Evolutionary conservation across 1,139 yeast species (phyloP).

Genomic region (Candida tunisiensis): DNA sequence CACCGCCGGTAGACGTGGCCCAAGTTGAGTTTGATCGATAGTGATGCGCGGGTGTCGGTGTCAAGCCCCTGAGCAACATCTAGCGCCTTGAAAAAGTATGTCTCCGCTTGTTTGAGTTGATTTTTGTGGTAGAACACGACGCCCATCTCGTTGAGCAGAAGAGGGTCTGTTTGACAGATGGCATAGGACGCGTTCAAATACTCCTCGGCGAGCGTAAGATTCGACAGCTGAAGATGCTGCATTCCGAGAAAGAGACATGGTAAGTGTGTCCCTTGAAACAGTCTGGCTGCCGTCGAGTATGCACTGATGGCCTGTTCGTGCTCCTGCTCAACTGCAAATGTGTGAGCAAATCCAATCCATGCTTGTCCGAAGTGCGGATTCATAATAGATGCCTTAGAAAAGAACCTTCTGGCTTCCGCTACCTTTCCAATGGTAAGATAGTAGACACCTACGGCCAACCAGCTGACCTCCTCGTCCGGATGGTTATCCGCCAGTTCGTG

Average conservation of each 20-base stretch:
- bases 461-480: conserved; percentile 71
- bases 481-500: conserved; percentile 79
- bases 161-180: conserved; percentile 73
- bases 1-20: conserved; percentile 80
- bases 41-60: conserved; percentile 72
- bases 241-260: conserved; percentile 87
- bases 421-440: conserved; percentile 62
- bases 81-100: conserved; percentile 55
- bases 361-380: conserved; percentile 91
- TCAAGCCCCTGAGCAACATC: conserved; percentile 52
- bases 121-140: conserved; percentile 71
- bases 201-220: conserved; percentile 70
- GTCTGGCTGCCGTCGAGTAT: conserved; percentile 85
- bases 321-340: conserved; percentile 95
- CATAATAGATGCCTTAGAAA: conserved; percentile 76
- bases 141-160: conserved; percentile 80
- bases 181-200: conserved; percentile 61
- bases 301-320: conserved; percentile 98
- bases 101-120: conserved; percentile 53
- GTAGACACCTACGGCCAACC: conserved; percentile 89
- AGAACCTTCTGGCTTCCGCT: conserved; percentile 72
- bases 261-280: conserved; percentile 87
- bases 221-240: conserved; percentile 87
- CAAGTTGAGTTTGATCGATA: conserved; percentile 72
- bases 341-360: conserved; percentile 98